A percentile compares a stretch with the other conserved stretches of the same genome.
phyloP scores from a whole-genome alignment of 1,284 basidiomycete genomes.

The Trametes pubescens region DNA sequence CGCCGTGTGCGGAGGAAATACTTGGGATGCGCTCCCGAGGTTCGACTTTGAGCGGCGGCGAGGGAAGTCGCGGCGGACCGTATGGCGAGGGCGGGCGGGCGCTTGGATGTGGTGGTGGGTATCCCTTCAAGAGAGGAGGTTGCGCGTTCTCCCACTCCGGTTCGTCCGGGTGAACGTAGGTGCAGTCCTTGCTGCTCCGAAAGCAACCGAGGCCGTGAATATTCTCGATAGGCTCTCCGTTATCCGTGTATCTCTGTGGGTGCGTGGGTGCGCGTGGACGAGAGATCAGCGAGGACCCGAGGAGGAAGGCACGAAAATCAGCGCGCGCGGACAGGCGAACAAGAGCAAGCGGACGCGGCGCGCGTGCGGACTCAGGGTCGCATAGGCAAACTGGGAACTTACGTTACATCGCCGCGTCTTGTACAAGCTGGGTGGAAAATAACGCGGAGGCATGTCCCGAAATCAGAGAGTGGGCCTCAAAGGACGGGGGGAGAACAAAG shows the following conservation, averaged over 20 bases:
- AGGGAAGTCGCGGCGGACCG: slow-evolving; percentile 10
- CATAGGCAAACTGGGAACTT: slow-evolving; percentile 13
- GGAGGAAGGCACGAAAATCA: not conserved
- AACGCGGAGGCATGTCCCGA: not conserved
- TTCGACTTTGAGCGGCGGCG: not conserved
- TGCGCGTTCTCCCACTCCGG: slow-evolving; percentile 32
- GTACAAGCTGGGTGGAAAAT: not conserved
- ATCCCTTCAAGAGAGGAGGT: too few relatives aligned
- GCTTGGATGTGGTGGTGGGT: slow-evolving; percentile 14
- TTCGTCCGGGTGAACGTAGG: slow-evolving; percentile 44
- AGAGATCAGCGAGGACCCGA: not conserved
- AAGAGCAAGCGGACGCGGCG: not conserved
- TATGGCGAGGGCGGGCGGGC: slow-evolving; percentile 10
- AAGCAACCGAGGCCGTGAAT: slow-evolving; percentile 24
- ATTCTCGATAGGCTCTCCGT: slow-evolving; percentile 19
- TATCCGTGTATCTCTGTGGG: slow-evolving; percentile 27
- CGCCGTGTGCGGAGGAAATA: slow-evolving; percentile 12
- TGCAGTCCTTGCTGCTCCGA: slow-evolving; percentile 18
- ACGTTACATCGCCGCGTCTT: slow-evolving; percentile 25
- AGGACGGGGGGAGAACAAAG: too few relatives aligned
- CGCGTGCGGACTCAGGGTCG: slow-evolving; percentile 5
- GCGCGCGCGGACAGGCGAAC: not conserved
- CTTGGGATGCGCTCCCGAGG: slow-evolving; percentile 14
- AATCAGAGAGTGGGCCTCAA: not conserved
- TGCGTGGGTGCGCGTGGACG: not conserved